Conservation (phyloP, 768 basidiomycete species). For the Naganishia onofrii region DNA sequence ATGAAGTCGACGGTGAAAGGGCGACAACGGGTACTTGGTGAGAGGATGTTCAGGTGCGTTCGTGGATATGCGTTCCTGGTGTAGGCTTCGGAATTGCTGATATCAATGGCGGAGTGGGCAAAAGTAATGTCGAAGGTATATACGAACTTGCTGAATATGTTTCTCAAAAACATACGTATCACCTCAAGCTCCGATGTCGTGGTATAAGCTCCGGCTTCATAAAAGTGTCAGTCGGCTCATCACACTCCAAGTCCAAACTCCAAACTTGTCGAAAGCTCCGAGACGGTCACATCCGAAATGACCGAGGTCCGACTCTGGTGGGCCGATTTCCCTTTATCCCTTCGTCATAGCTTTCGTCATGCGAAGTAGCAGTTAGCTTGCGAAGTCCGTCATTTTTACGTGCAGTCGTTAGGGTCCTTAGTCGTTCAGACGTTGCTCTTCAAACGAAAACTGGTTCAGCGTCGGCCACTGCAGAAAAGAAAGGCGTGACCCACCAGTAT, state of each 20-base stretch:
- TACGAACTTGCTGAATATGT: neutral
- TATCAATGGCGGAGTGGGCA: neutral
- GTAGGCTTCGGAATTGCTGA: neutral
- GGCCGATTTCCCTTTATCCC: too few relatives aligned
- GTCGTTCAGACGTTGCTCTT: too few relatives aligned
- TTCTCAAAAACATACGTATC: neutral
- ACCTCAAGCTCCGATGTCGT: neutral
- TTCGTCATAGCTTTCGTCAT: too few relatives aligned
- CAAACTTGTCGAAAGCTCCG: neutral
- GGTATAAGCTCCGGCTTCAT: neutral
- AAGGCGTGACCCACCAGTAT: too few relatives aligned
- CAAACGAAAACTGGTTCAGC: too few relatives aligned
- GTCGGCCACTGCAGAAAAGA: too few relatives aligned
- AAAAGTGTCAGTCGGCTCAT: conserved; percentile 17
- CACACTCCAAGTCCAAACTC: neutral
- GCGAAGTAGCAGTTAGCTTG: too few relatives aligned
- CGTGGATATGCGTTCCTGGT: neutral
- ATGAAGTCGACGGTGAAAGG: neutral
- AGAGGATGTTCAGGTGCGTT: neutral
- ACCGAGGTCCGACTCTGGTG: neutral
- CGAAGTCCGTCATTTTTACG: too few relatives aligned
- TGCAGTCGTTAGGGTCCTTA: too few relatives aligned
- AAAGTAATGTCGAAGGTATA: neutral
- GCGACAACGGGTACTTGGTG: neutral
- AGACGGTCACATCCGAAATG: neutral